Evolutionary conservation across 257 asterid genomes (phyloP), one percentile per base, ranked within the genome.

Genomic region (Mitragyna speciosa): DNA sequence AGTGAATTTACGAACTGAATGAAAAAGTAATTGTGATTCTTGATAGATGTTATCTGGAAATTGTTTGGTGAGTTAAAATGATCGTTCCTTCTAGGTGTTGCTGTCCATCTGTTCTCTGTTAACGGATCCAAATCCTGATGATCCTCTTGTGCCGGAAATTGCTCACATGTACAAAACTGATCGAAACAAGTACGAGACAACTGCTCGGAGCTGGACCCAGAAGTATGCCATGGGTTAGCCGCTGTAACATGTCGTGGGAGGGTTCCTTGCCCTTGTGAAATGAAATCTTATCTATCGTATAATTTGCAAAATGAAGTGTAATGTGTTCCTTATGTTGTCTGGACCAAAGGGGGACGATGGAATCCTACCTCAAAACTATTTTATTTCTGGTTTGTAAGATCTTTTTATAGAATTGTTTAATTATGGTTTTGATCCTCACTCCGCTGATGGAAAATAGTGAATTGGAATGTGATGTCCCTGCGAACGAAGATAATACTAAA

Each of bases 131-230:
- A 83, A 86, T 75, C 89, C 89, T 22, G 89, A 86, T 78, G 89
- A 86, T 52, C 85, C 89, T 24, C 77, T 86, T n/a, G 89, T 86
- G 58, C 87, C 89, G 7, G 89, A 86, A 78, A 86, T 83, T 61
- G 89, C 85, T 52, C 89, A 86, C 45, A 83, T 86, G 89, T 86
- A 83, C 83, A 86, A 86, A 76, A 86, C 89, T 20, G 85, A 86
- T 36, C 69, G 80, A 80, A 75, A 78, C 83, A 83, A 75, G 85
- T 86, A 86, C 8, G 89, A 86, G 71, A 78, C 87, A 51, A 86
- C 87, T 64, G 89, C 89, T 51, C 77, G 89, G 9, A 80, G 85
- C 87, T 86, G 89, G 89, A 86, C 89, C 76, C 87, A 81, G 72
- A 81, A 83, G 79, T 83, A 80, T 4, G 87, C 89, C 80, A 86